Evolutionary conservation across 2,329 filamentous ascomycete species (phyloP).

Genomic region (Colletotrichum salicis): DNA sequence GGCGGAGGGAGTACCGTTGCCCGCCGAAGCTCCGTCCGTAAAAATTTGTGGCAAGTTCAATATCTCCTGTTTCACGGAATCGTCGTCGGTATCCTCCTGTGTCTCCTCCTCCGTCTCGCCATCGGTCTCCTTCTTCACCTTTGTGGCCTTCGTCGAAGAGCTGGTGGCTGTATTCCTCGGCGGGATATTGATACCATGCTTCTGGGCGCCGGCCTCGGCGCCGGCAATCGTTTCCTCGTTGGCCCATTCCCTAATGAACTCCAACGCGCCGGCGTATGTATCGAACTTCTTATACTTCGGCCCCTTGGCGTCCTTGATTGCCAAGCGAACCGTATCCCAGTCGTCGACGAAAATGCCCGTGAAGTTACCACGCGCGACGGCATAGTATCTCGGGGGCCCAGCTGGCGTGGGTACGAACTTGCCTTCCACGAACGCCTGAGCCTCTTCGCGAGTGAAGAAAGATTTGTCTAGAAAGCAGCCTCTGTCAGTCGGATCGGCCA

Average conservation of each 20-base stretch:
- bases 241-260: constrained; percentile 72
- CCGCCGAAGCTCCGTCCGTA: constrained; percentile 71
- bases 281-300: constrained; percentile 77
- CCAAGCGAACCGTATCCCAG: constrained; percentile 76
- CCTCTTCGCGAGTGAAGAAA: constrained; percentile 78
- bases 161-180: neutral
- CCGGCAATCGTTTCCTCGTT: constrained; percentile 53
- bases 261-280: constrained; percentile 77
- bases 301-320: constrained; percentile 78
- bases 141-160: neutral
- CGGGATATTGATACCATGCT: constrained; percentile 1
- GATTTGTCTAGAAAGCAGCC: constrained; percentile 73
- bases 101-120: constrained; percentile 35
- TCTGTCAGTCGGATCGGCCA: neutral
- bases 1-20: constrained; percentile 67
- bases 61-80: constrained; percentile 39
- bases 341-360: constrained; percentile 71
- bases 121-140: constrained; percentile 38
- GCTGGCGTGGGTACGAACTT: constrained; percentile 55
- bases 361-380: constrained; percentile 66
- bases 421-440: constrained; percentile 80
- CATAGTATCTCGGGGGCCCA: constrained; percentile 65
- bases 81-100: constrained; percentile 54
- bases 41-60: constrained; percentile 59
- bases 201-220: constrained; percentile 21